Evolutionary conservation across 805 yeast species (phyloP).

Genomic region (Monosporozyma solicola): DNA sequence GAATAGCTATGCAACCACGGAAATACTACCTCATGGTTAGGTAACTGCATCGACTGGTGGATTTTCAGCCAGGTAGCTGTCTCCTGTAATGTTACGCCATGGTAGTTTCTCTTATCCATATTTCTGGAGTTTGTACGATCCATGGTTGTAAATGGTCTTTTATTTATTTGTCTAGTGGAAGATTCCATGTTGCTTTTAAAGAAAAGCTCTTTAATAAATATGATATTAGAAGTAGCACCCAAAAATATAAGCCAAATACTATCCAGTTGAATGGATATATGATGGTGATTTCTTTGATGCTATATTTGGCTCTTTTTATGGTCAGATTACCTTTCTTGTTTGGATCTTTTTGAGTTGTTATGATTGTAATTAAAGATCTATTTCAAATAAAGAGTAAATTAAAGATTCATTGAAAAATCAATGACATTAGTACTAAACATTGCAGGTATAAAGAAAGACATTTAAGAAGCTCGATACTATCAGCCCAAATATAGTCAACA

Average conservation of each 20-base stretch:
- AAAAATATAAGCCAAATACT: neutral
- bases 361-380: neutral
- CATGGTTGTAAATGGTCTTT: neutral
- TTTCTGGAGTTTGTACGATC: neutral
- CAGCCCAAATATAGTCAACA: neutral
- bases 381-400: neutral
- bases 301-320: neutral
- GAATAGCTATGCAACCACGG: constrained; percentile 89
- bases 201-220: neutral
- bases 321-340: neutral
- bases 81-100: neutral
- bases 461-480: neutral
- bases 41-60: constrained; percentile 30
- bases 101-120: neutral
- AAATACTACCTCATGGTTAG: constrained; percentile 60
- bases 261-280: neutral
- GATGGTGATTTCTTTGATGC: neutral
- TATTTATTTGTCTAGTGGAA: neutral
- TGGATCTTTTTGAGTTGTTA: neutral
- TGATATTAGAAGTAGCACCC: neutral
- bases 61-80: neutral
- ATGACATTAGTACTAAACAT: neutral
- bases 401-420: neutral
- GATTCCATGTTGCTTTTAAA: neutral
- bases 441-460: neutral